Conservation (phyloP, 1,284 basidiomycete species). For the Apiotrichum porosum region DNA sequence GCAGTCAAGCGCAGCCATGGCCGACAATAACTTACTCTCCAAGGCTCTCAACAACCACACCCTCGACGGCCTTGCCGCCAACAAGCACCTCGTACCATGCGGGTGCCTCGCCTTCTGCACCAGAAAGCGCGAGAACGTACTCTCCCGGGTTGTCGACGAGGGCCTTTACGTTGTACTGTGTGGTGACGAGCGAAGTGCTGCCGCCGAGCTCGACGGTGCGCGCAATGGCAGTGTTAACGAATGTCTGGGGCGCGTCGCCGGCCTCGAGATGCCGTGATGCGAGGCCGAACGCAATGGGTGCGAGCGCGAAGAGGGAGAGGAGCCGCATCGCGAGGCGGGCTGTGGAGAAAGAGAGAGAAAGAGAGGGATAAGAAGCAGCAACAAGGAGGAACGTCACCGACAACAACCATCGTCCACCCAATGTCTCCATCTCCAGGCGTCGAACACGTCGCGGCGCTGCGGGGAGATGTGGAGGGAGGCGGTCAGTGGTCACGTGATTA, state of each 20-base stretch:
- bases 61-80: slow-evolving; percentile 59
- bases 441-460: too few relatives aligned
- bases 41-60: slow-evolving; percentile 21
- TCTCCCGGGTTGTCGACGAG: slow-evolving; percentile 58
- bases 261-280: slow-evolving; percentile 3
- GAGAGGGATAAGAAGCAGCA: neutral
- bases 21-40: slow-evolving; percentile 18
- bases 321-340: slow-evolving; percentile 10
- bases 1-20: too few relatives aligned
- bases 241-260: slow-evolving; percentile 48
- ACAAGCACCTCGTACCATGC: slow-evolving; percentile 68
- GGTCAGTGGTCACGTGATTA: too few relatives aligned
- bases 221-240: slow-evolving; percentile 80
- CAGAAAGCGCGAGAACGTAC: slow-evolving; percentile 67
- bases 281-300: neutral
- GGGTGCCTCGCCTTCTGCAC: slow-evolving; percentile 61
- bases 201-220: slow-evolving; percentile 83
- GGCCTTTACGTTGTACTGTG: slow-evolving; percentile 77
- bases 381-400: too few relatives aligned
- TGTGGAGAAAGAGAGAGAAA: neutral
- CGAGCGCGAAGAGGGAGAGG: slow-evolving; percentile 5
- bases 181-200: slow-evolving; percentile 74
- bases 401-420: too few relatives aligned
- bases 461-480: too few relatives aligned
- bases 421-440: too few relatives aligned